phyloP scores from a whole-genome alignment of 768 basidiomycete genomes.

The Boletus sp. region DNA sequence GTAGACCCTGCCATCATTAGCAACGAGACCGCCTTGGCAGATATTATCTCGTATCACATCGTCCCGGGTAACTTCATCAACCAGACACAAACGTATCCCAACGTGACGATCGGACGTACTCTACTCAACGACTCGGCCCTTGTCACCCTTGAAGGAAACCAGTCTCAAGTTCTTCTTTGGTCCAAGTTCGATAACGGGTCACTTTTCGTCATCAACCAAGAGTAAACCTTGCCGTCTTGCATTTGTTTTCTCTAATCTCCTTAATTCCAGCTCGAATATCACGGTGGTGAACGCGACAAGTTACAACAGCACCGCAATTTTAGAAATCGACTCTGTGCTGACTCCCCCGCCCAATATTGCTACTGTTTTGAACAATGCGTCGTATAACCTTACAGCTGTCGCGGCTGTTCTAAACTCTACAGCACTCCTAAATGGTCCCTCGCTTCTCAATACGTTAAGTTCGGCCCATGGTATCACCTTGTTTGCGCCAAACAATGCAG shows the following conservation, averaged over 20 bases:
- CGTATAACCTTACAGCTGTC: conserved; percentile 41
- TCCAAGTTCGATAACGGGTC: conserved; percentile 36
- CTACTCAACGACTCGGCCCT: conserved; percentile 48
- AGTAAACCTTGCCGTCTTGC: conserved; percentile 27
- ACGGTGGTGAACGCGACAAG: conserved; percentile 38
- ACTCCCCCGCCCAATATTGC: conserved; percentile 48
- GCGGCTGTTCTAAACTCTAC: conserved; percentile 10
- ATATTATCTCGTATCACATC: conserved; percentile 56
- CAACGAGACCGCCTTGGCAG: conserved; percentile 38
- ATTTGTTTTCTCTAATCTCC: background rate
- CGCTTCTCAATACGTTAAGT: conserved; percentile 30
- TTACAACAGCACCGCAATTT: conserved; percentile 42
- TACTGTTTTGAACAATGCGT: conserved; percentile 34
- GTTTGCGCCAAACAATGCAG: conserved; percentile 60
- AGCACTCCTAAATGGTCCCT: conserved; percentile 24
- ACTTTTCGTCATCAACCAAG: conserved; percentile 48
- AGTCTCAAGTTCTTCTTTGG: conserved; percentile 55
- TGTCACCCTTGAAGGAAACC: conserved; percentile 55
- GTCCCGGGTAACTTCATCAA: conserved; percentile 49
- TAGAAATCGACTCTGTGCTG: conserved; percentile 50
- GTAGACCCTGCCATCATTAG: conserved; percentile 7
- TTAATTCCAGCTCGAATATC: conserved; percentile 27
- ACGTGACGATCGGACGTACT: conserved; percentile 61
- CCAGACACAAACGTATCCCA: conserved; percentile 45
- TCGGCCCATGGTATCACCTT: conserved; percentile 55